These are phyloP conservation scores for Neospermospora avenae DNA, from an alignment of 2,329 filamentous ascomycete genomes.

Conservation along the genomic window DNA sequence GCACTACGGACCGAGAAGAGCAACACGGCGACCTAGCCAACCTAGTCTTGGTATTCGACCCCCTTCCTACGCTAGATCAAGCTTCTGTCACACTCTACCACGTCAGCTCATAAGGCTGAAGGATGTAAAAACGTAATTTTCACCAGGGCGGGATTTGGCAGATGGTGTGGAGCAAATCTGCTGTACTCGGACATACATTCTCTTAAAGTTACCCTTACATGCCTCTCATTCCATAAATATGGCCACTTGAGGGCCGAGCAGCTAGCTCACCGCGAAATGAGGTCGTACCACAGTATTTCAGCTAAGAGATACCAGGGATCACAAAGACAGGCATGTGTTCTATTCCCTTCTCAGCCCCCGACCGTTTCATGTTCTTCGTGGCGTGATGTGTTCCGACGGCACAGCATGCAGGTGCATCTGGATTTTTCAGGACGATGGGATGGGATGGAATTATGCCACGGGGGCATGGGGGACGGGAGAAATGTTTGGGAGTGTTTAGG, in stretches of 20 bases:
- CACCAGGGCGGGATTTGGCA: background rate
- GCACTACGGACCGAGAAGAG: background rate
- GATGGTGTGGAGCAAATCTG: background rate
- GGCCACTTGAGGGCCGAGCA: background rate
- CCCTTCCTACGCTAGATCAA: background rate
- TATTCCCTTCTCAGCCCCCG: conserved; percentile 5
- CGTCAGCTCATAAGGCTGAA: conserved; percentile 7
- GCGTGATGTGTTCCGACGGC: conserved; percentile 10
- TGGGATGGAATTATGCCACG: background rate
- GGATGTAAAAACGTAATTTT: conserved; percentile 1
- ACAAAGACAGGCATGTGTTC: background rate
- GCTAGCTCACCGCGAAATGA: conserved; percentile 5
- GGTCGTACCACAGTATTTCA: background rate
- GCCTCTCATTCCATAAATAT: background rate
- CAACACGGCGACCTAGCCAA: background rate
- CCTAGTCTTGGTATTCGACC: background rate
- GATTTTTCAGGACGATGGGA: background rate
- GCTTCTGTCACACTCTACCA: background rate
- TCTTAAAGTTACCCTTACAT: background rate
- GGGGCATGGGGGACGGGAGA: background rate
- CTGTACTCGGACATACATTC: background rate
- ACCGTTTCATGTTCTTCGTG: conserved; percentile 13
- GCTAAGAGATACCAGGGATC: background rate
- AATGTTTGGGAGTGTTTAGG: background rate
- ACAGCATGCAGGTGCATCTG: conserved; percentile 8